Conservation (phyloP, 768 basidiomycete species). For the Panaeolus cyanescens region DNA sequence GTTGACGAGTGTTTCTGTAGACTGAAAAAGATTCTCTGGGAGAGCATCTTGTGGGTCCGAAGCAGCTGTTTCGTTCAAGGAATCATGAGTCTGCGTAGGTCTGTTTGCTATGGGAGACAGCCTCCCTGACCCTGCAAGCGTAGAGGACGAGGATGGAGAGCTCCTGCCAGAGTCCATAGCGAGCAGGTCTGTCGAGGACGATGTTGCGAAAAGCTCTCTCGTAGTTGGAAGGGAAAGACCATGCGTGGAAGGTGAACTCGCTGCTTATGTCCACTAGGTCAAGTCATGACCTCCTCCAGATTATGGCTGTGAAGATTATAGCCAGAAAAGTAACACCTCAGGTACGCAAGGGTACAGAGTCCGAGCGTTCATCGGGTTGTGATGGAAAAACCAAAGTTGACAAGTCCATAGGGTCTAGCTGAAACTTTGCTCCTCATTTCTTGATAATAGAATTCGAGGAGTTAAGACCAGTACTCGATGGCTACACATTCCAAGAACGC, state of each 20-base stretch:
- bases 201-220: neutral
- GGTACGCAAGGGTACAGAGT: neutral
- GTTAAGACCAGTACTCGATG: neutral
- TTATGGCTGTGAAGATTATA: slow-evolving; percentile 2
- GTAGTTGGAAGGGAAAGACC: slow-evolving; percentile 1
- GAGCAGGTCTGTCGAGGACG: neutral
- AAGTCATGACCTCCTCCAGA: neutral
- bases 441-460: neutral
- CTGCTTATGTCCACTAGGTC: slow-evolving; percentile 2
- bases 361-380: neutral
- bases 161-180: slow-evolving; percentile 2
- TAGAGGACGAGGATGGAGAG: neutral
- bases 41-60: neutral
- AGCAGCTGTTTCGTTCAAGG: neutral
- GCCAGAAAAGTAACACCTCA: neutral
- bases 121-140: slow-evolving; percentile 1
- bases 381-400: neutral
- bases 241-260: neutral
- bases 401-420: neutral
- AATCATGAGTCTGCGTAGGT: neutral
- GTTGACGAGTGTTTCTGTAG: neutral
- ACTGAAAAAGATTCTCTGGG: neutral
- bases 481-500: neutral
- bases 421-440: neutral
- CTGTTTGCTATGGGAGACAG: neutral